Conservation (phyloP, 768 basidiomycete genomes). For the Pisolithus albus region DNA sequence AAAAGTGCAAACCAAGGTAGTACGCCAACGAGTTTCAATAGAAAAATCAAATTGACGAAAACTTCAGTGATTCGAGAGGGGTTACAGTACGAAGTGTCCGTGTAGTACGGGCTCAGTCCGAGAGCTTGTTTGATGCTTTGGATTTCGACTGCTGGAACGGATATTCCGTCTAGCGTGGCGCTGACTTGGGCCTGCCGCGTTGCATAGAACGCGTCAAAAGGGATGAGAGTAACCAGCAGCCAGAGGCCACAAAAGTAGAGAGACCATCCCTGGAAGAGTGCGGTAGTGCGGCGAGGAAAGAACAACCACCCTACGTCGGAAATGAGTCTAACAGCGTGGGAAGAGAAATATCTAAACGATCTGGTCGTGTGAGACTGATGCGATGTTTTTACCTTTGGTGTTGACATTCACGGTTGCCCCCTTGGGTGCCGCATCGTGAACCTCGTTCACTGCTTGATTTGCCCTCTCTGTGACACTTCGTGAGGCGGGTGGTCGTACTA, state of each 20-base stretch:
- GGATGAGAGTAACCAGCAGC: too few species aligned
- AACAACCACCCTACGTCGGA: constrained; percentile 30
- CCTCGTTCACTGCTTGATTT: constrained; percentile 3
- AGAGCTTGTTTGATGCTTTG: constrained; percentile 28
- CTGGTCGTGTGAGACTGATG: not conserved
- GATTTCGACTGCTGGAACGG: constrained; percentile 33
- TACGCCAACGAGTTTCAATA: constrained; percentile 32
- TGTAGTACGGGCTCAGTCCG: constrained; percentile 39
- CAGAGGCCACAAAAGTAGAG: too few species aligned
- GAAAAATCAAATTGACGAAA: not conserved
- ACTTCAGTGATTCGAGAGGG: not conserved
- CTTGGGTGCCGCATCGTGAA: too few species aligned
- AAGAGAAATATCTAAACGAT: not conserved
- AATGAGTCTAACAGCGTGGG: constrained; percentile 29
- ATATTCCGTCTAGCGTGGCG: constrained; percentile 33
- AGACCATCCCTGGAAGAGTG: not conserved
- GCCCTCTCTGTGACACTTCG: constrained; percentile 1
- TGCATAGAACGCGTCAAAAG: too few species aligned
- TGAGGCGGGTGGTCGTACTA: constrained; percentile 11
- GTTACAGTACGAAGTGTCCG: constrained; percentile 42
- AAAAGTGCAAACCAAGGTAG: constrained; percentile 48
- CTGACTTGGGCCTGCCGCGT: constrained; percentile 26
- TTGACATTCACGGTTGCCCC: constrained; percentile 3
- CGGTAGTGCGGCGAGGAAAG: constrained; percentile 4
- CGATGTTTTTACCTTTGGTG: constrained; percentile 11